Conservation (phyloP, 805 yeast species). For the Brettanomyces sp. region DNA sequence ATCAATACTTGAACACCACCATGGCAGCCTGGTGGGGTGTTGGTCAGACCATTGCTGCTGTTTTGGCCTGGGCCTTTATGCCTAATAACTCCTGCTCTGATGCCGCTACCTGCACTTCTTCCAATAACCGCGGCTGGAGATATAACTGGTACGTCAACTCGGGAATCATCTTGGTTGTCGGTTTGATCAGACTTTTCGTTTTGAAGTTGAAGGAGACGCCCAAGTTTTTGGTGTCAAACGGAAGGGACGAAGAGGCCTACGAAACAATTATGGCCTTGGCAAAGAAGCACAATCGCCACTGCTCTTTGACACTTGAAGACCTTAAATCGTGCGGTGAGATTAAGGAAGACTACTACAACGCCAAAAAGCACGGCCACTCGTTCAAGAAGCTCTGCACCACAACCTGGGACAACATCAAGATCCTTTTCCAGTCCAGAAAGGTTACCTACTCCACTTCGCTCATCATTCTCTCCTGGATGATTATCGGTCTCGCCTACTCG, state of each 20-base stretch:
- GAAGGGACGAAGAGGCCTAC: constrained; percentile 40
- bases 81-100: constrained; percentile 39
- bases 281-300: constrained; percentile 30
- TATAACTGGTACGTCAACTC: constrained; percentile 47
- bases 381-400: constrained; percentile 19
- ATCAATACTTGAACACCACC: constrained; percentile 43
- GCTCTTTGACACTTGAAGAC: constrained; percentile 37
- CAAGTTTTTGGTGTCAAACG: constrained; percentile 41
- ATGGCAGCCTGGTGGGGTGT: constrained; percentile 57
- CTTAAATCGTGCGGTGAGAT: constrained; percentile 35
- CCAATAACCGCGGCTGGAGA: constrained; percentile 52
- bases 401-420: constrained; percentile 30
- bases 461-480: constrained; percentile 42
- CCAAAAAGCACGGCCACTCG: constrained; percentile 15
- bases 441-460: constrained; percentile 36
- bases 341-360: constrained; percentile 15
- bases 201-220: constrained; percentile 46
- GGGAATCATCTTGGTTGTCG: constrained; percentile 40
- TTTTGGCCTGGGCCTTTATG: constrained; percentile 48
- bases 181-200: constrained; percentile 37
- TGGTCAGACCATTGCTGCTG: constrained; percentile 46
- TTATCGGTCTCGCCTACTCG: constrained; percentile 49
- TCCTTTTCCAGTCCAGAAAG: constrained; percentile 36
- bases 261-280: constrained; percentile 36
- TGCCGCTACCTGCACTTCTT: constrained; percentile 32